phyloP scores from a whole-genome alignment of 108 stramenopile genomes.

The Fistulifera pelliculosa region DNA sequence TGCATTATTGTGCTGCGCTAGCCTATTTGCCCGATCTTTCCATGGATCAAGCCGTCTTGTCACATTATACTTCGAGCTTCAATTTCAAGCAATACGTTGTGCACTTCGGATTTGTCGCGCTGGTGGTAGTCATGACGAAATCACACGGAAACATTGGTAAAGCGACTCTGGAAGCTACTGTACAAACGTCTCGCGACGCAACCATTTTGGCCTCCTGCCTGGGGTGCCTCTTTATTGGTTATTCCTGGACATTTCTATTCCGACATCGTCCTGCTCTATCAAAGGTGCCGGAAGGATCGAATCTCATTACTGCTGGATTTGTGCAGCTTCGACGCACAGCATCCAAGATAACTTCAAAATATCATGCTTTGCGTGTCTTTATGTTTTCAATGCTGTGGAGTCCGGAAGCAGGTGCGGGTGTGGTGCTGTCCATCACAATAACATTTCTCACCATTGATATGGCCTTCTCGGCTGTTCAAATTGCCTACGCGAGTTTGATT shows the following conservation, averaged over 20 bases:
- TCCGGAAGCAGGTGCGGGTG: constrained; percentile 33
- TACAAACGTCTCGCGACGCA: constrained; percentile 7
- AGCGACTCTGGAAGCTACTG: constrained; percentile 8
- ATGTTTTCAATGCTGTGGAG: constrained; percentile 33
- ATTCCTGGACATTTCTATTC: constrained; percentile 38
- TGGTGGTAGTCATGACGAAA: constrained; percentile 20
- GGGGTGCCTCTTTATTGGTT: constrained; percentile 21
- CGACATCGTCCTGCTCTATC: constrained; percentile 11
- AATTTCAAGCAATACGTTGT: constrained; percentile 23
- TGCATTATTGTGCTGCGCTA: constrained; percentile 16
- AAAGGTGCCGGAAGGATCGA: constrained; percentile 29
- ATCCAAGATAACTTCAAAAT: constrained; percentile 27
- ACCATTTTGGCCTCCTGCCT: constrained; percentile 12
- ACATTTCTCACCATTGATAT: constrained; percentile 38
- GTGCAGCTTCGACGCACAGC: constrained; percentile 34
- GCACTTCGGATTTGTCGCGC: constrained; percentile 31
- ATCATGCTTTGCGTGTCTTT: constrained; percentile 41
- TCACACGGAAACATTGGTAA: constrained; percentile 26
- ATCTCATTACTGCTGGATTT: constrained; percentile 29
- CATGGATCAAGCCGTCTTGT: constrained; percentile 30
- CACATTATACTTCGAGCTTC: constrained; percentile 27
- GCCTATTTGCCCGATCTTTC: constrained; percentile 62
- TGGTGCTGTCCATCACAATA: constrained; percentile 31
- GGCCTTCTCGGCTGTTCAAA: constrained; percentile 31
- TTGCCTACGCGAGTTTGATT: constrained; percentile 46